A percentile compares a stretch with the other conserved stretches of the same genome.
Conservation (phyloP, 2,329 filamentous ascomycete genomes). For the Phialocephala sp. region DNA sequence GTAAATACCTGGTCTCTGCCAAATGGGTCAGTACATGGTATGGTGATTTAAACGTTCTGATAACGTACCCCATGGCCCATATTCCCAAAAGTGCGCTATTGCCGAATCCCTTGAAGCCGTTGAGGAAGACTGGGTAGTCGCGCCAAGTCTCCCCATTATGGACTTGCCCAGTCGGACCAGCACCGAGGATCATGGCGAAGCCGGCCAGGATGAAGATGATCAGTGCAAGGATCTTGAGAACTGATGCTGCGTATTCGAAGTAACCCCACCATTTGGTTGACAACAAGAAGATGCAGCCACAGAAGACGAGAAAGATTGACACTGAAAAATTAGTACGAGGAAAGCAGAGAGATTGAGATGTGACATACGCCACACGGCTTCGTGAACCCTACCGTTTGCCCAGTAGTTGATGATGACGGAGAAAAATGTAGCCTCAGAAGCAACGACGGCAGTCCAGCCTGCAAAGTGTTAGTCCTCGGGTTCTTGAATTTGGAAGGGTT, state of each 20-base stretch:
- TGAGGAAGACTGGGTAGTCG: slow-evolving; percentile 43
- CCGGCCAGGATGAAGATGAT: slow-evolving; percentile 46
- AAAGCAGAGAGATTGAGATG: too few species aligned
- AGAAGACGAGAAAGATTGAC: slow-evolving; percentile 29
- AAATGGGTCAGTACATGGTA: not conserved
- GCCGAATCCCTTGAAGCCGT: slow-evolving; percentile 45
- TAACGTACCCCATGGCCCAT: slow-evolving; percentile 25
- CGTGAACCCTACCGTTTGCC: slow-evolving; percentile 27
- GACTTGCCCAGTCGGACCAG: slow-evolving; percentile 45
- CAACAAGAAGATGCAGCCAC: slow-evolving; percentile 30
- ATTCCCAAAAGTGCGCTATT: slow-evolving; percentile 34
- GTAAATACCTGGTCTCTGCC: slow-evolving; percentile 38
- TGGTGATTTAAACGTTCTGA: not conserved
- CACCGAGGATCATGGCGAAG: slow-evolving; percentile 47
- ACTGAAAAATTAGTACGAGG: not conserved
- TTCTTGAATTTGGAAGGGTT: not conserved
- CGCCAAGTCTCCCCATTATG: slow-evolving; percentile 44
- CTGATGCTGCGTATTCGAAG: slow-evolving; percentile 45
- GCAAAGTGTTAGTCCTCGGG: not conserved
- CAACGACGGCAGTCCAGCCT: slow-evolving; percentile 37
- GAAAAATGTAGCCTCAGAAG: slow-evolving; percentile 38
- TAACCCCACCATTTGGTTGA: slow-evolving; percentile 43
- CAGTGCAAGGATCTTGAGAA: slow-evolving; percentile 47
- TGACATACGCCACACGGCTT: slow-evolving; percentile 30
- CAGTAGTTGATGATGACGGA: slow-evolving; percentile 37